A percentile compares a stretch with the other conserved stretches of the same genome.
These are phyloP conservation scores for Fusarium burgessii DNA, from an alignment of 2,329 filamentous ascomycete genomes.

Conservation along the genomic window DNA sequence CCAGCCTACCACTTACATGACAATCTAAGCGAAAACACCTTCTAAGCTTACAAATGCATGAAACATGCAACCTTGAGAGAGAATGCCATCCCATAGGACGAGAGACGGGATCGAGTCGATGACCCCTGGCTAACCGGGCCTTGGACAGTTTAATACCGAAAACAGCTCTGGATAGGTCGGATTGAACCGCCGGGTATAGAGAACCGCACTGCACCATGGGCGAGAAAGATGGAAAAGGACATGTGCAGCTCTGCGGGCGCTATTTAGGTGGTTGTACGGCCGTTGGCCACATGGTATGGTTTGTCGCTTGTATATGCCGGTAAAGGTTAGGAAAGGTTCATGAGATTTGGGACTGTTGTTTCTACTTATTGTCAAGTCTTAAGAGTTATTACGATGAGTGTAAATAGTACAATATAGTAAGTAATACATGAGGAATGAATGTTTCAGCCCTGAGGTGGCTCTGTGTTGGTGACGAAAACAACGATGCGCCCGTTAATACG, in stretches of 20 bases:
- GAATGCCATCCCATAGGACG: neutral
- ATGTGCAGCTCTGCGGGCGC: slow-evolving; percentile 33
- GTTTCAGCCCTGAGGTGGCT: neutral
- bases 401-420: slow-evolving; percentile 4
- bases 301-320: slow-evolving; percentile 2
- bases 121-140: slow-evolving; percentile 1
- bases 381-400: neutral
- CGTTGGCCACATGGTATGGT: slow-evolving; percentile 11
- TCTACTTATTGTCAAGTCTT: neutral
- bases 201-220: slow-evolving; percentile 7
- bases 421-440: slow-evolving; percentile 10
- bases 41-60: slow-evolving; percentile 10
- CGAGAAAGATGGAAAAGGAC: slow-evolving; percentile 22
- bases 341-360: neutral
- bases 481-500: slow-evolving; percentile 13
- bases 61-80: neutral
- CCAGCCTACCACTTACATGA: neutral
- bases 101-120: neutral
- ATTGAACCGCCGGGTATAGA: neutral
- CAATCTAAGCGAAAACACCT: neutral
- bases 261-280: slow-evolving; percentile 11
- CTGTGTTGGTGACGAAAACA: neutral
- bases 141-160: slow-evolving; percentile 1
- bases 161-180: neutral
- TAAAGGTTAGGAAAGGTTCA: slow-evolving; percentile 5